Conservation (phyloP, 257 asterid genomes). For the Solanum lycopersicoides region DNA sequence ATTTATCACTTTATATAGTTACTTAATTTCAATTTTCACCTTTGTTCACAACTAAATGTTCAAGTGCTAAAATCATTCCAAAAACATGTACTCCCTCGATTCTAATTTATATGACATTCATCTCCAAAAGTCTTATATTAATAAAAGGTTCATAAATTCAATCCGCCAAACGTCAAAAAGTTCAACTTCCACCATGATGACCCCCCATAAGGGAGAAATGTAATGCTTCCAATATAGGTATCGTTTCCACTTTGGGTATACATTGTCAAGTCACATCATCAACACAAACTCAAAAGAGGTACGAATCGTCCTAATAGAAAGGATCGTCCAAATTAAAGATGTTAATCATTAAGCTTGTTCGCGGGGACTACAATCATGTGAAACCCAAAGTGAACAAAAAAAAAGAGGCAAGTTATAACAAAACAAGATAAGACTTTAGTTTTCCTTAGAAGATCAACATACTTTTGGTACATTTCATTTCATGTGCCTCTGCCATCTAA, state of each 20-base stretch:
- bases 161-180: too few species aligned
- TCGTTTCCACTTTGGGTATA: too few species aligned
- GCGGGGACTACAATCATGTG: neutral
- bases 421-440: neutral
- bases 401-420: neutral
- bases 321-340: neutral
- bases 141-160: too few species aligned
- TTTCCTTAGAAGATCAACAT: neutral
- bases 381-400: neutral
- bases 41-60: neutral
- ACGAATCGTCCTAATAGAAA: neutral
- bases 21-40: neutral
- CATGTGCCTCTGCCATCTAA: too few species aligned
- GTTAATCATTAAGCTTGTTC: too few species aligned
- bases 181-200: too few species aligned
- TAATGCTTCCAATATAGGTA: too few species aligned
- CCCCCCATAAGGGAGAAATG: too few species aligned
- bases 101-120: neutral
- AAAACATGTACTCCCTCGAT: accelerated
- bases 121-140: neutral
- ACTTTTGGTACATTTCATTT: too few species aligned
- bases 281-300: too few species aligned
- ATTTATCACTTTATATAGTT: neutral
- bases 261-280: too few species aligned
- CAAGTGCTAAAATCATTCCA: neutral